phyloP scores from a whole-genome alignment of 768 basidiomycete species.

The Xerocomellus amylosporus region DNA sequence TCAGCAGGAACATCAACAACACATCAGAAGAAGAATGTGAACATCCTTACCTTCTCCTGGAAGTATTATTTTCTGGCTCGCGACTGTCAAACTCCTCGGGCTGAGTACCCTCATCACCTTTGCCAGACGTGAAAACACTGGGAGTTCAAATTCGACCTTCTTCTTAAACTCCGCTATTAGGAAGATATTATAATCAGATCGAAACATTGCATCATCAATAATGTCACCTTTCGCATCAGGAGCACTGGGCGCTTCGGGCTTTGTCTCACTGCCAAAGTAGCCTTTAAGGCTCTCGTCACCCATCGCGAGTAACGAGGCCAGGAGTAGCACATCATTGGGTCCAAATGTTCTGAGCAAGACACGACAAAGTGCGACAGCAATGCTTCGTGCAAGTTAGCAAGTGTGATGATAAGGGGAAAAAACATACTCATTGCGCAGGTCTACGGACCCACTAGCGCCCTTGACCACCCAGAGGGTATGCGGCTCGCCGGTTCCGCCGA shows the following conservation, averaged over 20 bases:
- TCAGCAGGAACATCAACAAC: neutral
- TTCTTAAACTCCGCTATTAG: neutral
- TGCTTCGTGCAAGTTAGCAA: neutral
- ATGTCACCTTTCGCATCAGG: neutral
- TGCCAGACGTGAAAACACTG: neutral
- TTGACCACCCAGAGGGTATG: constrained; percentile 12
- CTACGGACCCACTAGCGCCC: neutral
- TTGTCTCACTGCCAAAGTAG: neutral
- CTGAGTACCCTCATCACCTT: neutral
- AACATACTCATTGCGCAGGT: constrained; percentile 8
- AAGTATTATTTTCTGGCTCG: neutral
- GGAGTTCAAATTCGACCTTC: neutral
- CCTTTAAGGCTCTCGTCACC: neutral
- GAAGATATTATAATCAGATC: neutral
- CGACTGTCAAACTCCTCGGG: neutral
- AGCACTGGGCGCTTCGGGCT: neutral
- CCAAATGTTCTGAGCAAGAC: constrained; percentile 11
- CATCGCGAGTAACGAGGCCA: constrained; percentile 8
- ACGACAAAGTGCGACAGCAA: constrained; percentile 12
- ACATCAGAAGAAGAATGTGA: neutral
- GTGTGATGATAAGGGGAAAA: neutral
- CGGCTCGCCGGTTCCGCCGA: neutral
- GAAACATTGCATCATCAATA: neutral
- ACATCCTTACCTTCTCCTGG: neutral
- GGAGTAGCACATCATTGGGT: constrained; percentile 12